Base-by-base conservation (phyloP, 2,329 filamentous ascomycete genomes). In the Fusarium guadeloupense region DNA sequence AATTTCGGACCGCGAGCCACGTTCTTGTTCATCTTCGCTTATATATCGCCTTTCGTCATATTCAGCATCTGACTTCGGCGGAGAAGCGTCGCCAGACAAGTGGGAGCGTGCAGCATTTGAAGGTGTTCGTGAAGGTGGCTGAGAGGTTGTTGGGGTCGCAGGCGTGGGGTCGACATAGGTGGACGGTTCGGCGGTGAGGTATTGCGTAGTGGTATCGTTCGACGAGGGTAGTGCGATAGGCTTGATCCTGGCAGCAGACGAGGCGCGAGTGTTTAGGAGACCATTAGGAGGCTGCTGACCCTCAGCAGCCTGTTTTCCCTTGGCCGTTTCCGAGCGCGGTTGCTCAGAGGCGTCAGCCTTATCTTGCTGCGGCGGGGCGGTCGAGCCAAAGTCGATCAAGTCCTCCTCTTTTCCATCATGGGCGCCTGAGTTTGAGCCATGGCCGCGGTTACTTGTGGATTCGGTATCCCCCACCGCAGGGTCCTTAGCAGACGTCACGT, bases 1-100 rank as follows among this genome's bases (percentile, higher is more conserved):
- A 57, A 99, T 97, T 78, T 99, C 95, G 6, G 89, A 89, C 55
- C 87, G 86, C 2, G 91, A 92, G 45, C 86, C 87, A 44, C 85
- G 85, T 41, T 93, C 88, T 19, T 85, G 84, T 49, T 86, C 83
- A 69, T 87, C 86, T 69, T 88, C 87, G 67, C 82, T 88, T 30
- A 80, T 66, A 48, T 82, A 82, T 55, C 77, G 77, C 66, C 81
- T 84, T 44, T 87, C 85, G 45, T 89, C 86, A 60, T 84, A 82
- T 25, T 78, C 78, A 67, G 85, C 82, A 25, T 72, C 69, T 17
- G 84, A 85, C 54, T 81, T 77, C 2, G 83, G 81, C 5, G 84
- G 85, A 6, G 85, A 87, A 25, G 73, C 73, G 23, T 80, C 80
- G 19, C 76, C 69, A 42, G 76, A 74, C 57, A 72, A 66, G 57